Evolutionary conservation across 148 eudicot species (phyloP), one percentile per base, ranked within the genome.

Genomic region (Talinum fruticosum): DNA sequence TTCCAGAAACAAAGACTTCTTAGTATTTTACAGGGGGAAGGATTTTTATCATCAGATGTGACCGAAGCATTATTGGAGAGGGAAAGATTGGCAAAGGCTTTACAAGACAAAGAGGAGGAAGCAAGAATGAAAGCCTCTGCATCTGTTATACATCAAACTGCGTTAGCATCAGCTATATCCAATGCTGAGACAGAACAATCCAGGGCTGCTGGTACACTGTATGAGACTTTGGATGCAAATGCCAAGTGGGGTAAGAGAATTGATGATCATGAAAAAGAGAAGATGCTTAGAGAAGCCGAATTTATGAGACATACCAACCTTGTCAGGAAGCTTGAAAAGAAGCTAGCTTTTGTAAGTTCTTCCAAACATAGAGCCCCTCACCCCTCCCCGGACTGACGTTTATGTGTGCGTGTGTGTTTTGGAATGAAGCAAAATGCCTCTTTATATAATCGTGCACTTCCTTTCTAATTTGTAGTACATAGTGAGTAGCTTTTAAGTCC

Each of bases 1-100:
- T 75, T 96, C 99, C 30, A 90, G 96, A 81, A 93, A 91, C 91
- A 96, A 93, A 83, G 97, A 96, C 87, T 96, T 91, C 81, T 77
- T 96, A 76, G 99, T 96, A 28, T 96, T 86, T 87, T 96, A 93
- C 80, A 85, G 99, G 75, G 99, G 99, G 72, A 96, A 96, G 79
- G 83, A 88, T 96, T 96, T 79, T 85, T 96, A 83, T 87, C 97
- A 32, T 85, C 91, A 26, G 94, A 88, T 74, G 90, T 96, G 65
- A 85, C 93, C 23, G 91, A 91, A 86, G 92, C 83, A 72, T 84
- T 96, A 80, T 71, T 96, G 76, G 97, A 96, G 82, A 90, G 96
- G 72, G 99, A 93, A 82, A 91, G 90, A 79, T 74, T 88, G 84
- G 97, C 92, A 64, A 89, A 84, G 86, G 68, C 87, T 79, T 79